Conservation (phyloP, 73 alveolate species). For the Symbiodinium pilosum region DNA sequence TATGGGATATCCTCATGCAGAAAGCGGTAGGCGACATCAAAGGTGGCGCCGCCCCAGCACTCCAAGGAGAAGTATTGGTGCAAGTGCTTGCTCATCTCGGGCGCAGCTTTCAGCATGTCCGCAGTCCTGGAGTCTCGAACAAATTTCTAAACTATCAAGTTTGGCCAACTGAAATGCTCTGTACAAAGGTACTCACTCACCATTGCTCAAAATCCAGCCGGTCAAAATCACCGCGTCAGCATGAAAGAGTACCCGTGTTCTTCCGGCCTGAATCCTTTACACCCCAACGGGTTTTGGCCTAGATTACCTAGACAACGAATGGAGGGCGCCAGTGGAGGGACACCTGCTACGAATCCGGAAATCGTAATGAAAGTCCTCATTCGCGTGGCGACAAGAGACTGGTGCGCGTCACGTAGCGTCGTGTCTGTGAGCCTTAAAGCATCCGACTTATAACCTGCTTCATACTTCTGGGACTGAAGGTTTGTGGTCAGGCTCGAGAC, state of each 20-base stretch:
- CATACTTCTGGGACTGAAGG: neutral
- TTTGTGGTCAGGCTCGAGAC: neutral
- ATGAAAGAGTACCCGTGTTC: too few relatives aligned
- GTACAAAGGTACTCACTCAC: too few relatives aligned
- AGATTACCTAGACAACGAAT: too few relatives aligned
- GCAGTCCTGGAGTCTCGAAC: neutral
- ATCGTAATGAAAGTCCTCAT: slow-evolving; percentile 8
- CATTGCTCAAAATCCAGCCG: too few relatives aligned
- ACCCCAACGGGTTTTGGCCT: too few relatives aligned
- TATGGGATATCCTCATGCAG: neutral
- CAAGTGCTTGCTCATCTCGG: slow-evolving; percentile 7
- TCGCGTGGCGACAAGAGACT: slow-evolving; percentile 42
- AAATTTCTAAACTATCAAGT: too few relatives aligned
- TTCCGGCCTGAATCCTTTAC: too few relatives aligned
- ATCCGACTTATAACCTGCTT: neutral
- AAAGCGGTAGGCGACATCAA: slow-evolving; percentile 34
- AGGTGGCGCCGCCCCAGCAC: slow-evolving; percentile 81
- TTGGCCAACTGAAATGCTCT: too few relatives aligned
- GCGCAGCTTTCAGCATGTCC: slow-evolving; percentile 35
- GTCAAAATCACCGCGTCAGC: too few relatives aligned
- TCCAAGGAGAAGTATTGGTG: slow-evolving; percentile 30
- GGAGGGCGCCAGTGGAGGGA: too few relatives aligned
- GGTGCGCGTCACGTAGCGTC: slow-evolving; percentile 39
- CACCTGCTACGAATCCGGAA: too few relatives aligned
- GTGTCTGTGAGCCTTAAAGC: slow-evolving; percentile 27